These are phyloP conservation scores for Strigomonas culicis DNA, from an alignment of 208 protist genomes.

Conservation along the genomic window DNA sequence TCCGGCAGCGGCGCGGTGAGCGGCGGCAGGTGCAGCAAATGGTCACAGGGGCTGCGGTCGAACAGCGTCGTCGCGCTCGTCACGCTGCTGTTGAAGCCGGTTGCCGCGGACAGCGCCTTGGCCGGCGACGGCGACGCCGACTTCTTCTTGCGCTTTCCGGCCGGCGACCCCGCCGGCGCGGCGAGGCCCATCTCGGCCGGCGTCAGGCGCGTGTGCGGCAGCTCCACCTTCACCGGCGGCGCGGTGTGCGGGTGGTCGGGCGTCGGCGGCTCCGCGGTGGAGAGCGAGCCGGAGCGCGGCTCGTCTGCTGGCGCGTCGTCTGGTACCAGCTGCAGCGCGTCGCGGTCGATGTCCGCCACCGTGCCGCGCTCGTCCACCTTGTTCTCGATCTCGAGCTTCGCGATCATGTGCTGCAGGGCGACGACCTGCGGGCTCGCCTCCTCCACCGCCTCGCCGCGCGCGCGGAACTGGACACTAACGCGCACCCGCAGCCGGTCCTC, in stretches of 20 bases:
- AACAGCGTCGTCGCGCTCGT: not conserved
- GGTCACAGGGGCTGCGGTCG: too few species aligned
- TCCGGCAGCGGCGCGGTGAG: not conserved
- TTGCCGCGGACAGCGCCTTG: too few species aligned
- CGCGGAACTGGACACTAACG: conserved; percentile 29
- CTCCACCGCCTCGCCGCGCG: not conserved
- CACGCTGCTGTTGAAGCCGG: too few species aligned
- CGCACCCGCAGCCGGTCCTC: conserved; percentile 11
- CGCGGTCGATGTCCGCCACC: not conserved
- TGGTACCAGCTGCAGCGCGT: not conserved
- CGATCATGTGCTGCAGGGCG: not conserved
- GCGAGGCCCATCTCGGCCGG: not conserved
- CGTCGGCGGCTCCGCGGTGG: too few species aligned
- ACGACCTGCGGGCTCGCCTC: conserved; percentile 3
- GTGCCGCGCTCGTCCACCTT: not conserved
- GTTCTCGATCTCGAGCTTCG: conserved; percentile 9
- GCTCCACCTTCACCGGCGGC: not conserved
- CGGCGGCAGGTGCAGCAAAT: not conserved
- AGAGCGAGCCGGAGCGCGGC: too few species aligned
- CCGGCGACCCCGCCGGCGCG: too few species aligned
- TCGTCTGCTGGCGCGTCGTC: not conserved
- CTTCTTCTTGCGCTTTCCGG: too few species aligned
- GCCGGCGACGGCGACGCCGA: too few species aligned
- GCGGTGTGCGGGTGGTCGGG: too few species aligned
- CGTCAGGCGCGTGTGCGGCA: not conserved